These are phyloP conservation scores for Colletotrichum sansevieriae DNA, from an alignment of 2,329 filamentous ascomycete species.

Conservation along the genomic window DNA sequence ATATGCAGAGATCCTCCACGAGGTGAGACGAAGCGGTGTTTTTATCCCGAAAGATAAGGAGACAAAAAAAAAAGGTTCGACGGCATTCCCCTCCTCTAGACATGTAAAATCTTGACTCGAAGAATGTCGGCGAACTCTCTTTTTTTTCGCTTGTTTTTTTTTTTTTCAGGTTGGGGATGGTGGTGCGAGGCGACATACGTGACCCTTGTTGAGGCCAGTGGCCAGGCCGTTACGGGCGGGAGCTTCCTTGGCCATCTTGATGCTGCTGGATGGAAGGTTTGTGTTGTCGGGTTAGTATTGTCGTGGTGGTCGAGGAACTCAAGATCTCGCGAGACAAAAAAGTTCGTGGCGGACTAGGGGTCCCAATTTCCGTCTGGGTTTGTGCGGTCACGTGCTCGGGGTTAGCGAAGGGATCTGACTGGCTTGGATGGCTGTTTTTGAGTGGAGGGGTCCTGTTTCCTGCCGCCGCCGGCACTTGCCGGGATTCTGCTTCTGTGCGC, in stretches of 20 bases:
- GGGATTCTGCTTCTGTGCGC: neutral
- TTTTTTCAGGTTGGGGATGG: slow-evolving; percentile 29
- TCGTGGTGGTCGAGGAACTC: slow-evolving; percentile 47
- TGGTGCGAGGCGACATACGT: slow-evolving; percentile 67
- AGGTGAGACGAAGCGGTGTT: slow-evolving; percentile 69
- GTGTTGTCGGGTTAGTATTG: slow-evolving; percentile 46
- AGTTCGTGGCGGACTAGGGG: slow-evolving; percentile 19
- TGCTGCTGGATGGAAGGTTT: slow-evolving; percentile 47
- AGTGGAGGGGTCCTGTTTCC: neutral
- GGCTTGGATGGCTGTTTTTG: neutral
- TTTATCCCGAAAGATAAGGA: neutral
- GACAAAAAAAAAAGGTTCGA: neutral
- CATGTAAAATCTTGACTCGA: slow-evolving; percentile 9
- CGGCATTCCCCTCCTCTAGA: neutral
- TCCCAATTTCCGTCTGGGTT: slow-evolving; percentile 30
- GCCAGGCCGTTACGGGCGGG: slow-evolving; percentile 69
- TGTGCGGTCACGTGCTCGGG: slow-evolving; percentile 48
- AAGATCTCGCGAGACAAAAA: slow-evolving; percentile 32
- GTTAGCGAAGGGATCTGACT: slow-evolving; percentile 42
- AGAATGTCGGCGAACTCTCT: neutral
- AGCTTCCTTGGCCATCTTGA: slow-evolving; percentile 71
- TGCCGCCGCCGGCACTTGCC: neutral
- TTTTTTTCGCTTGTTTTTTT: no score
- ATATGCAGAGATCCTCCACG: slow-evolving; percentile 78
- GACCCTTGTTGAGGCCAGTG: slow-evolving; percentile 73